Evolutionary conservation across 495 filamentous ascomycete species (phyloP), one percentile per base, ranked within the genome.

Genomic region (Letharia lupina): DNA sequence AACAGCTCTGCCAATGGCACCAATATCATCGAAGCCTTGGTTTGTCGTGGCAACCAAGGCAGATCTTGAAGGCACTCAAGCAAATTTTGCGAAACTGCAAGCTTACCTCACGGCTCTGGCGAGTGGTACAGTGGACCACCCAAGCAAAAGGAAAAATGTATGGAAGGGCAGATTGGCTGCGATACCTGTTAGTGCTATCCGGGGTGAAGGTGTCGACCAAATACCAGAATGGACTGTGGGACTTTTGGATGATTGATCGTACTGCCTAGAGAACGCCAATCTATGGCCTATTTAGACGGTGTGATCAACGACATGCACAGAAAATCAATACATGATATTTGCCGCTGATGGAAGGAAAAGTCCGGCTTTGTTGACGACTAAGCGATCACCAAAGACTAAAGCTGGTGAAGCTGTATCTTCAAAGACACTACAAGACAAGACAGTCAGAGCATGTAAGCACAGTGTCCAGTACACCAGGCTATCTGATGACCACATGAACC

Each of bases 31-130:
- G 13, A 98, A 98, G 74, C 91, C 93, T 9, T 98, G 95, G 95
- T 94, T 96, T 70, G 93, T 98, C 2, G 89, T 98, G 45, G 95
- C 92, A 12, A 96, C 93, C 45, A 98, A 98, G 75, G 93, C 91
- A 13, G 94, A 98, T 75, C 72, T 97, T 60, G 83, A 85, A 12
- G 82, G 82, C 1, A 94, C 95, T 9, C 82, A 91, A 75, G 82
- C 87, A 33, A 94, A 92, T 68, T 98, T 90, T 73, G 77, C 71
- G 37, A 75, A 75, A 60, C 74, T 98, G 69, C 85, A 86, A 63
- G 75, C 75, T 2, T 96, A 94, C 75, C 75, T 96, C 5, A 75
- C 80, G 3, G 79, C 75, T 3, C 80, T 96, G 7, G 80, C 81
- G 45, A 74, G 79, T 20, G 83, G 87, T 2, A 75, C 76, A 18